Percentiles rank a stretch among this genome's conserved stretches.
These are phyloP conservation scores for Candida nonsorbophila DNA, from an alignment of 805 yeast species.

Conservation along the genomic window DNA sequence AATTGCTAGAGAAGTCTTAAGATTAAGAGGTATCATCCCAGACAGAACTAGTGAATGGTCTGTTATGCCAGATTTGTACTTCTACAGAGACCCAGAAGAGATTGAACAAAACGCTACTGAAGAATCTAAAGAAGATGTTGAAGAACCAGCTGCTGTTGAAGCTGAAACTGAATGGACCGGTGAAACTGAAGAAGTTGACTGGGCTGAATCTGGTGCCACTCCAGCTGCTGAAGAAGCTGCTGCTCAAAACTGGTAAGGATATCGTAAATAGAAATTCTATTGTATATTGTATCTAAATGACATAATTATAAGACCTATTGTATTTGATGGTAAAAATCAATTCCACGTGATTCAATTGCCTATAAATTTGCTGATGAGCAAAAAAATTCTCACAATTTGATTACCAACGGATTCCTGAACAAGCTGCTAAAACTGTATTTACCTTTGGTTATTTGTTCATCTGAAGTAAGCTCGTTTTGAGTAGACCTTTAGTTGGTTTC, in stretches of 20 bases:
- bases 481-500: conserved; percentile 19
- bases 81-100: conserved; percentile 99
- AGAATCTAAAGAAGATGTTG: conserved; percentile 49
- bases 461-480: conserved; percentile 17
- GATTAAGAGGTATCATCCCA: conserved; percentile 96
- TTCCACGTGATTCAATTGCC: conserved; percentile 3
- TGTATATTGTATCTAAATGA: conserved; percentile 1
- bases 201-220: conserved; percentile 54
- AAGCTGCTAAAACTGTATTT: conserved; percentile 3
- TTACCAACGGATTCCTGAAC: conserved; percentile 29
- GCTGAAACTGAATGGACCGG: conserved; percentile 52
- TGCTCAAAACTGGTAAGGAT: conserved; percentile 46
- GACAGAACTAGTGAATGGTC: conserved; percentile 97
- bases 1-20: conserved; percentile 97
- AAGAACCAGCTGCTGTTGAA: conserved; percentile 59
- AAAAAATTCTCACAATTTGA: conserved; percentile 18
- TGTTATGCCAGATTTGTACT: conserved; percentile 99
- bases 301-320: conserved; percentile 5
- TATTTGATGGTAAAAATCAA: conserved; percentile 3
- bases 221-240: conserved; percentile 75
- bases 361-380: no score
- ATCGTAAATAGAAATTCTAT: no score
- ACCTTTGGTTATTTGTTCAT: background rate
- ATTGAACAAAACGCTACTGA: conserved; percentile 73
- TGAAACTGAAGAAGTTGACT: conserved; percentile 60